Evolutionary conservation across 441 rosid genomes (phyloP), one percentile per base, ranked within the genome.

Genomic region (Gossypium aridum): DNA sequence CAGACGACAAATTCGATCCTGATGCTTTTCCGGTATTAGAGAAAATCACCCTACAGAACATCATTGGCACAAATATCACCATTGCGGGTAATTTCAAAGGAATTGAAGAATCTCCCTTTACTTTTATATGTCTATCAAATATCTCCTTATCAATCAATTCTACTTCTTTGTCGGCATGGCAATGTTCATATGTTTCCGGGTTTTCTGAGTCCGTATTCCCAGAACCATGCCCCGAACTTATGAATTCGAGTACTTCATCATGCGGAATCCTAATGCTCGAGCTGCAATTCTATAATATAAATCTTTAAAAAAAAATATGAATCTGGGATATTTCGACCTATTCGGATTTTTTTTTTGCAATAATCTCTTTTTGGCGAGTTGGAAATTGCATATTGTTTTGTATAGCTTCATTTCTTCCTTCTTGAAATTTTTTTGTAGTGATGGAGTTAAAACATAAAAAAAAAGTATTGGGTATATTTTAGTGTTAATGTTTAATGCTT

Each of bases 381-480:
- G 37, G 77, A 72, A 77, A 3, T 76, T 77, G 76, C 85, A 79
- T 77, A 83, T 79, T 83, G 78, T 77, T 61, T 80, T 91, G 98
- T 93, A 93, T 93, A 93, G 97, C 84, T 79, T 82, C 89, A 86
- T 87, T 84, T 87, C 90, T 91, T 91, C 85, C 90, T 93, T 90
- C 97, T 88, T 85, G 85, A 87, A 83, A 83, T 61, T 83, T 28
- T 88, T 93, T 90, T 90, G 86, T 85, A 83, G 89, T 76, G 82
- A 71, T 81, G 77, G 75, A 31, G 37, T 31, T 31, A 31, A 31
- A 31, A 31, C 37, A 4, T 64, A 60, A 51, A 71, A 61, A 71
- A 57, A 31, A 68, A 51, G 28, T 59, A 22, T 56, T 54, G 8
- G 49, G 22, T 43, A 34, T 26, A 55, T 43, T 61, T 66, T 31